Conservation (phyloP, 768 basidiomycete species). For the Rhodotorula taiwanensis region DNA sequence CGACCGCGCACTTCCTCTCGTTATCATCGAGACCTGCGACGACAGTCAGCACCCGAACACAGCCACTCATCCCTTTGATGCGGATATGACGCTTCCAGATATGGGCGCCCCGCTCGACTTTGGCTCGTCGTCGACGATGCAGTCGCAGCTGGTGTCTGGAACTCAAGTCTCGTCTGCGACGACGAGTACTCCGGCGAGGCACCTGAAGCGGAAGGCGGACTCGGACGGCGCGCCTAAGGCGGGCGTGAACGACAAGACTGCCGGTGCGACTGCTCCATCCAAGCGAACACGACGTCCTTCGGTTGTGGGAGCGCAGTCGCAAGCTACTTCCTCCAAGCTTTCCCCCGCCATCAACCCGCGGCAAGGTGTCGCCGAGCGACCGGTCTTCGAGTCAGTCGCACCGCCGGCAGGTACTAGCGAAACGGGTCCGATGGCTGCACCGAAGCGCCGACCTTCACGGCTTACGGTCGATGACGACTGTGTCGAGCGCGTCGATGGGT, state of each 20-base stretch:
- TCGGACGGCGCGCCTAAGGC: not conserved
- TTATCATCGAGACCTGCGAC: too few species aligned
- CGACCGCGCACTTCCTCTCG: too few species aligned
- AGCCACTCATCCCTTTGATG: not conserved
- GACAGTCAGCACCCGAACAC: not conserved
- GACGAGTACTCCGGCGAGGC: slow-evolving; percentile 9
- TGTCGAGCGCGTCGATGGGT: too few species aligned
- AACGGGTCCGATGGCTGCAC: too few species aligned
- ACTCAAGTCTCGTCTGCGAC: not conserved
- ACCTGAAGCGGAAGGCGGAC: not conserved
- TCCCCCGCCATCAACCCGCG: not conserved
- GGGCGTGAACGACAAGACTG: not conserved
- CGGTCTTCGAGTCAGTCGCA: too few species aligned
- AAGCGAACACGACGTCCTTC: too few species aligned
- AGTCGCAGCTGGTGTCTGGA: not conserved
- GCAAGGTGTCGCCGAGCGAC: not conserved
- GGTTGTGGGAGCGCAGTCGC: too few species aligned
- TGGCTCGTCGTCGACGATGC: not conserved
- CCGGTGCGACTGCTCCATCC: too few species aligned
- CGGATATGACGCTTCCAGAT: not conserved
- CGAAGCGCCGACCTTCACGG: too few species aligned
- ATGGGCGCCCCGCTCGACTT: slow-evolving; percentile 16
- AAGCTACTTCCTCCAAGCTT: not conserved
- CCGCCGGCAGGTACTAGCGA: too few species aligned
- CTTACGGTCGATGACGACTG: too few species aligned